Percentiles rank a stretch among this genome's conserved stretches.
Conservation (phyloP, 2,329 filamentous ascomycete species). For the Westerdykella ornata region DNA sequence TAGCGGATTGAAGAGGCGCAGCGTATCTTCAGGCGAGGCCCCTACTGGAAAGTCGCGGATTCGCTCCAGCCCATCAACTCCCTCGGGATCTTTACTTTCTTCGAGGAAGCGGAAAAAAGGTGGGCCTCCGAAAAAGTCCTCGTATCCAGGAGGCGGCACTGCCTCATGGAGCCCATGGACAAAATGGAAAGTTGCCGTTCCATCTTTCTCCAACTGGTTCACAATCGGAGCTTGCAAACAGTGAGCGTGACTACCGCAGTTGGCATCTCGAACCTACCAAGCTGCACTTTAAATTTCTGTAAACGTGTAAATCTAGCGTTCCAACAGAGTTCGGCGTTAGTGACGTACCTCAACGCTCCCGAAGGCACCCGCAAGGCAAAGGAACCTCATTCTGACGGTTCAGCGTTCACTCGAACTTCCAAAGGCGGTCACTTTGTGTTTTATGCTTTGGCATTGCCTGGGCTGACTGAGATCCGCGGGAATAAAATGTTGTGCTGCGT, state of each 20-base stretch:
- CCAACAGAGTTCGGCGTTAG: background rate
- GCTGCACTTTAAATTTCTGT: conserved; percentile 24
- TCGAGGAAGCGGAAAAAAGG: conserved; percentile 23
- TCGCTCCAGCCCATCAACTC: conserved; percentile 33
- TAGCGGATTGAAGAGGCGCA: conserved; percentile 43
- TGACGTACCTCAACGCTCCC: conserved; percentile 20
- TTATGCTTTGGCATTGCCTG: background rate
- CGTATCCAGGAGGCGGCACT: conserved; percentile 18
- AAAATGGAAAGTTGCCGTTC: conserved; percentile 18
- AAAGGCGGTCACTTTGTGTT: background rate
- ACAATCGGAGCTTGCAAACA: conserved; percentile 14
- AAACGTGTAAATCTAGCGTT: background rate
- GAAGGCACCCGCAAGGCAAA: conserved; percentile 23
- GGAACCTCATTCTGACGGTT: conserved; percentile 8
- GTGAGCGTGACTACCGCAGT: conserved; percentile 1
- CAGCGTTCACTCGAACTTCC: background rate
- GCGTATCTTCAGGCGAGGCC: conserved; percentile 50
- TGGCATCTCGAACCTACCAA: conserved; percentile 6
- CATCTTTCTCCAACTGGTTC: conserved; percentile 19
- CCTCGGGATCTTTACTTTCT: conserved; percentile 10
- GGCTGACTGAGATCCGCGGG: too few species aligned
- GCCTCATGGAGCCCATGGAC: conserved; percentile 23
- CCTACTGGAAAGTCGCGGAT: conserved; percentile 52
- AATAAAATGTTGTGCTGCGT: conserved; percentile 2
- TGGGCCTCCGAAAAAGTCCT: conserved; percentile 25